A percentile compares a stretch with the other conserved stretches of the same genome.
These are phyloP conservation scores for Dalbergia cochinchinensis DNA, from an alignment of 306 rosid species.

Conservation along the genomic window DNA sequence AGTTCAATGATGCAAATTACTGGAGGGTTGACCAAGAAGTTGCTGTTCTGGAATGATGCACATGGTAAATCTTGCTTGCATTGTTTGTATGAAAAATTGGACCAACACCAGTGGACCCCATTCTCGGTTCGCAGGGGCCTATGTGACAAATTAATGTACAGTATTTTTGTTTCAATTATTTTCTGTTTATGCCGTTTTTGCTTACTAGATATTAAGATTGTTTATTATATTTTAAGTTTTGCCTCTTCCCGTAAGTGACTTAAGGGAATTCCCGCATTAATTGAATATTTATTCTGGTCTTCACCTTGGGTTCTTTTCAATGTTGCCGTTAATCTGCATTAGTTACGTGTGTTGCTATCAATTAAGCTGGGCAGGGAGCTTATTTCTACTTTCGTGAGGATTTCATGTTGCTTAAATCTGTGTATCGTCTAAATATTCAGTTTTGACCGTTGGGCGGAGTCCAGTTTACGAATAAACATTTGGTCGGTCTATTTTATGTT, in stretches of 20 bases:
- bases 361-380: neutral
- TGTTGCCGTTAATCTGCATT: neutral
- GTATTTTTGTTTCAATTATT: constrained; percentile 70
- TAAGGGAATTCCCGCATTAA: constrained; percentile 54
- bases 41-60: constrained; percentile 75
- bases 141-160: constrained; percentile 74
- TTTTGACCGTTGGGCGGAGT: neutral
- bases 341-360: neutral
- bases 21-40: constrained; percentile 99
- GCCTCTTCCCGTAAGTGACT: constrained; percentile 59
- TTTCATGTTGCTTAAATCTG: neutral
- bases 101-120: constrained; percentile 41
- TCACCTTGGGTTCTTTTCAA: neutral
- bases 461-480: no score
- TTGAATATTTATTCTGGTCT: constrained; percentile 41
- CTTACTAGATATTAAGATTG: constrained; percentile 64
- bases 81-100: constrained; percentile 53
- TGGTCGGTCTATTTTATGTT: no score
- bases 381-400: neutral
- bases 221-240: constrained; percentile 59
- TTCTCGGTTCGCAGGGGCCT: constrained; percentile 50
- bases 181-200: constrained; percentile 60
- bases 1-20: constrained; percentile 93
- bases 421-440: neutral
- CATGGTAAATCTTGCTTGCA: constrained; percentile 38